Base-by-base conservation (phyloP, 805 yeast genomes). In the Candida xyloterini region DNA sequence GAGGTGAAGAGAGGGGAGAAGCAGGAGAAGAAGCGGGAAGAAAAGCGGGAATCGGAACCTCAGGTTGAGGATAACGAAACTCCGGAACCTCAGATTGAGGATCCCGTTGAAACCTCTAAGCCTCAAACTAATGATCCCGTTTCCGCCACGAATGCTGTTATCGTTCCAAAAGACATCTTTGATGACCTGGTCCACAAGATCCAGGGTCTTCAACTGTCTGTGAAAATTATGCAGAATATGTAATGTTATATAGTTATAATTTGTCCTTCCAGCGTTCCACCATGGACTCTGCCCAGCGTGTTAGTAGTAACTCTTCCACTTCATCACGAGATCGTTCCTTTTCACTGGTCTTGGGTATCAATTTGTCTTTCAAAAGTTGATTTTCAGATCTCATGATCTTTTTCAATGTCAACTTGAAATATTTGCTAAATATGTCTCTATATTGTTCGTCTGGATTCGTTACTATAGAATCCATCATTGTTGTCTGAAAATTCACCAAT, bases 241-340 rank as follows among this genome's bases (percentile, higher is more conserved):
- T 41, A 31, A 24, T 35, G 22, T 30, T 34, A n/a, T 21, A 23
- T 30, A 7, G 24, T 16, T 14, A 23, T 11, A 23, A 9, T 28
- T 31, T 14, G 15, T 32, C 24, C 26, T 33, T 39, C 43, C 46
- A 37, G 29, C 40, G 43, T 18, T 45, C 48, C n/a, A 63, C 33
- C 48, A 62, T 55, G 3, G 62, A 59, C 36, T 65, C 77, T 1
- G 76, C 70, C 80, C 80, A 74, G 45, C 78, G 59, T 20, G 70
- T 68, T 35, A 73, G 43, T 28, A 74, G 47, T 14, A 74, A 47
- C 46, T 73, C 74, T 47, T 74, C 79, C 9, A 60, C 48, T 26
- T 60, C 62, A 42, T 62, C 66, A 18, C 63, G 49, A 13, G 48
- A 28, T 15, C 28, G 35, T 8, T 29, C 33, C 10, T 33, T 15